These are phyloP conservation scores for Rhizopus sp. DNA, from an alignment of 371 early-diverging fungal genomes.

Conservation along the genomic window DNA sequence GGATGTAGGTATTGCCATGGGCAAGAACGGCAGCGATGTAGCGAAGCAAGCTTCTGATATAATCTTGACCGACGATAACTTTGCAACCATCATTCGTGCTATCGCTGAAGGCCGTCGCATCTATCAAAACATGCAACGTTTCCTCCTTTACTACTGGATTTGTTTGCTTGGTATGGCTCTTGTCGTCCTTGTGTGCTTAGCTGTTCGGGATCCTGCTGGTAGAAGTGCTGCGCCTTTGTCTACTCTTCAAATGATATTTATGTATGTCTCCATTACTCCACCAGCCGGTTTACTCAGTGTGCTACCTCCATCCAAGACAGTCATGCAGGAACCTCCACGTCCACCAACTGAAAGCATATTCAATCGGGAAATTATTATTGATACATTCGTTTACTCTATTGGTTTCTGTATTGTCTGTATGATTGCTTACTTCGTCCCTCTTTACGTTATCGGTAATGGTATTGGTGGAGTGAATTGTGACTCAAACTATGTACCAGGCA, in stretches of 20 bases:
- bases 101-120: conserved; percentile 86
- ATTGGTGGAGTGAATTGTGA: conserved; percentile 68
- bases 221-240: conserved; percentile 64
- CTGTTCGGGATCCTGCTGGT: conserved; percentile 76
- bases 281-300: conserved; percentile 79
- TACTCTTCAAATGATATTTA: conserved; percentile 36
- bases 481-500: conserved; percentile 44
- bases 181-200: conserved; percentile 67
- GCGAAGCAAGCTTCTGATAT: conserved; percentile 92
- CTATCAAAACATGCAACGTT: conserved; percentile 92
- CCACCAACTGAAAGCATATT: conserved; percentile 69
- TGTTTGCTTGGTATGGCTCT: conserved; percentile 48
- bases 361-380: conserved; percentile 41
- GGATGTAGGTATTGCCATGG: conserved; percentile 93
- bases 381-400: conserved; percentile 29
- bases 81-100: conserved; percentile 83
- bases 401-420: conserved; percentile 64
- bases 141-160: conserved; percentile 82
- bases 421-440: conserved; percentile 59
- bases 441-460: conserved; percentile 57
- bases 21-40: conserved; percentile 87
- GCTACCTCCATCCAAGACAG: conserved; percentile 75
- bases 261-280: conserved; percentile 55
- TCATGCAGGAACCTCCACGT: conserved; percentile 86
- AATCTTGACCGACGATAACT: conserved; percentile 85